Base-by-base conservation (phyloP, 352 stramenopile genomes). In the Phytophthora brassicae region DNA sequence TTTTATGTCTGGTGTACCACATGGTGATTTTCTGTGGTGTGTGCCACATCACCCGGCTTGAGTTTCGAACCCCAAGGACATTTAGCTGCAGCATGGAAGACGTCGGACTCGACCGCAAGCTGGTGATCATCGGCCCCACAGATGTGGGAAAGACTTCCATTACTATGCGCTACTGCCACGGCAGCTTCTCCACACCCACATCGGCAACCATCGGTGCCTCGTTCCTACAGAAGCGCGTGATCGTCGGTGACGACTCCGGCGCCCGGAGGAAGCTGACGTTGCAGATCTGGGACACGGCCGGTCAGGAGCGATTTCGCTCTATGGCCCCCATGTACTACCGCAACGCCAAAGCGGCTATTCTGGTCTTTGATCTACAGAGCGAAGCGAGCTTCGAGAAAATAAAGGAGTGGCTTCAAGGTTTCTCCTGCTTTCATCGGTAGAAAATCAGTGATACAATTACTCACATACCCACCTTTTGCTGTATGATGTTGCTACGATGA, bases 241-340 rank as follows among this genome's bases (percentile, higher is more conserved):
- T 86, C 31, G 72, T 94, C 31, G 78, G 77, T 23, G 77, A 83
- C 35, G 64, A 82, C 54, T 38, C 49, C 14, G 66, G 68, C 26
- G 62, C 72, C 22, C 75, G 79, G 39, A 72, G 85, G 56, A 92
- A 94, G 66, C 83, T 95, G 75, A 94, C 83, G 64, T 74, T 95
- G 46, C 87, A 95, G 72, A 94, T 95, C 22, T 95, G 87, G 87
- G 87, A 95, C 45, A 75, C 67, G 41, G 67, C 67, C 28, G 67
- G 67, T 16, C 67, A 75, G 45, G 67, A 75, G 44, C 75, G 87
- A 17, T 95, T 95, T 61, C 80, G 86, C 17, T 93, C 83, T 39
- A 95, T 95, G 87, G 86, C 86, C 42, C 86, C 88, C 11, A 95
- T 96, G 86, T 96, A 96, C 68, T 96, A 96, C 66, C 84, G 88